phyloP scores from a whole-genome alignment of 2,329 filamentous ascomycete genomes.

The Raffaelea arxii region DNA sequence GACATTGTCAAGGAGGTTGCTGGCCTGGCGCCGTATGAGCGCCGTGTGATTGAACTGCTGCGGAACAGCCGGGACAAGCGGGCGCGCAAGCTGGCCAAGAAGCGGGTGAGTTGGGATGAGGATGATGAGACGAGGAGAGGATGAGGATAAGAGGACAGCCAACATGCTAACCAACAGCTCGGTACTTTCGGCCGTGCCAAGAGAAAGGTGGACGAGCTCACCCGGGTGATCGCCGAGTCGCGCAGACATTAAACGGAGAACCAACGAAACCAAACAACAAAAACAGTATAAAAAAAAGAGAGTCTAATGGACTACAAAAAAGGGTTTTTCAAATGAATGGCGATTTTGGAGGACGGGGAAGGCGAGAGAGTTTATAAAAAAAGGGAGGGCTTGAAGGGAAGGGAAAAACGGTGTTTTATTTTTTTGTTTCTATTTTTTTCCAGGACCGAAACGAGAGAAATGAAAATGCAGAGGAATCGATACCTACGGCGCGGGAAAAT shows the following conservation, averaged over 20 bases:
- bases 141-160: background rate
- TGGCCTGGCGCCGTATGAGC: slow-evolving; percentile 91
- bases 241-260: slow-evolving; percentile 53
- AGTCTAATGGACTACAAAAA: background rate
- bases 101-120: slow-evolving; percentile 78
- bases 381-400: too few species aligned
- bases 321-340: too few species aligned
- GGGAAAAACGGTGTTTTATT: too few species aligned
- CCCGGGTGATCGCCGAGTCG: slow-evolving; percentile 93
- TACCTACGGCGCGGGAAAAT: background rate
- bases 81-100: slow-evolving; percentile 98
- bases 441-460: too few species aligned
- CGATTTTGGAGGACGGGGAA: too few species aligned
- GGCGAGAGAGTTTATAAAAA: too few species aligned
- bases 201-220: slow-evolving; percentile 99
- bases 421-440: too few species aligned
- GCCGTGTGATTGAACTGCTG: slow-evolving; percentile 96
- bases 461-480: too few species aligned
- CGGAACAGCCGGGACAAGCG: slow-evolving; percentile 99
- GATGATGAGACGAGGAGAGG: too few species aligned
- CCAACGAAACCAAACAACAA: background rate
- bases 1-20: slow-evolving; percentile 98
- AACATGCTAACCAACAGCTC: slow-evolving; percentile 55
- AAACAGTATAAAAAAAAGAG: background rate
- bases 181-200: slow-evolving; percentile 98